phyloP scores from a whole-genome alignment of 108 stramenopile species.

The Cafeteria roenbergensis region DNA sequence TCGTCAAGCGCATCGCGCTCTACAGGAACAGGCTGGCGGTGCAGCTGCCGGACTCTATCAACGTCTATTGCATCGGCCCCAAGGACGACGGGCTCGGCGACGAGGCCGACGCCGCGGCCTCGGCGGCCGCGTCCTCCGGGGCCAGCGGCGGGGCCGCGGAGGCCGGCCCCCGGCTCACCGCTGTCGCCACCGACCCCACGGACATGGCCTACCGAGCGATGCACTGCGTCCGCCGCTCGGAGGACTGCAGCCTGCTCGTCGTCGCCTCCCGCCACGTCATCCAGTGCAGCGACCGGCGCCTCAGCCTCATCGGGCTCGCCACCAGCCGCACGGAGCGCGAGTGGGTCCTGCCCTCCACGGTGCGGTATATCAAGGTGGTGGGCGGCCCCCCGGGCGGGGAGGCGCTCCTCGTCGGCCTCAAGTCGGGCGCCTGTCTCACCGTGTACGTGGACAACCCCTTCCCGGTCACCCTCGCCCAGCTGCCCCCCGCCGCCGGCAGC shows the following conservation, averaged over 20 bases:
- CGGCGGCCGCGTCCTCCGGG: no score
- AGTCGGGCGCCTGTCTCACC: slow-evolving; percentile 33
- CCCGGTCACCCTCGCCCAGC: slow-evolving; percentile 37
- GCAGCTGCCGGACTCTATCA: slow-evolving; percentile 37
- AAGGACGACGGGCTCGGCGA: slow-evolving; percentile 29
- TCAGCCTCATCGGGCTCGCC: slow-evolving; percentile 33
- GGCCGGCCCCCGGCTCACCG: no score
- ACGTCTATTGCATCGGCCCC: slow-evolving; percentile 35
- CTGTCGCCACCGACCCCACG: slow-evolving; percentile 10
- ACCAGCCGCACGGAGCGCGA: slow-evolving; percentile 28
- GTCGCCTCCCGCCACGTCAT: slow-evolving; percentile 40
- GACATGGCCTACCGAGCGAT: slow-evolving; percentile 37
- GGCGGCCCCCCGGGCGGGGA: slow-evolving; percentile 44
- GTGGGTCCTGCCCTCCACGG: slow-evolving; percentile 36
- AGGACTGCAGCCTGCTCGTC: slow-evolving; percentile 25
- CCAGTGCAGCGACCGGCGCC: slow-evolving; percentile 26
- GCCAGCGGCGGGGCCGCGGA: neutral
- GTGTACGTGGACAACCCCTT: slow-evolving; percentile 49
- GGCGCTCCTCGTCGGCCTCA: slow-evolving; percentile 42
- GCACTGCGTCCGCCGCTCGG: slow-evolving; percentile 23
- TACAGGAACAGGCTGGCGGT: slow-evolving; percentile 44
- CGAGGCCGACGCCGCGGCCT: no score
- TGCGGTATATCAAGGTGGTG: slow-evolving; percentile 32
- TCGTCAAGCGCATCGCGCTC: slow-evolving; percentile 41
- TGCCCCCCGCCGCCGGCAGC: slow-evolving; percentile 20